Evolutionary conservation across 352 stramenopile species (phyloP), one percentile per base, ranked within the genome.

Genomic region (Elongisporangium prolatum): DNA sequence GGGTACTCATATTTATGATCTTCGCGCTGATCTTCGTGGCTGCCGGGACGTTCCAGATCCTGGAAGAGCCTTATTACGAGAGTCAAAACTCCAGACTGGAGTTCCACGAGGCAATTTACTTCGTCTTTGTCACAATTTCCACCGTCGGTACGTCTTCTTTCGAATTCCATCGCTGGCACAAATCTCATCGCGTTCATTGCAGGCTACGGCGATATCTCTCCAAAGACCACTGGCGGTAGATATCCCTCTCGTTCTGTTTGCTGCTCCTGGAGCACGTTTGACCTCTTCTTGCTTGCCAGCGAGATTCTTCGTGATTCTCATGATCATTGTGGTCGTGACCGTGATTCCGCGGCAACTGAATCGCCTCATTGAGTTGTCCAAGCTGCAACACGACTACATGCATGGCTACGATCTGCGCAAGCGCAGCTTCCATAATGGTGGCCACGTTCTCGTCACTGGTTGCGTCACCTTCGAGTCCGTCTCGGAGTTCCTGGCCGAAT

Each of bases 41-140:
- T 0, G 78, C 78, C 0, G 74, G 78, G 13, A 55, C 83, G 9
- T 75, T 88, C 61, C 78, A 86, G 61, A 72, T 78, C 37, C 63
- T 88, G 5, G 73, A 86, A 28, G 72, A 85, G 57, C 66, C 74
- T 21, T 85, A 82, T 50, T 84, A 85, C 57, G 56, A 56, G 5
- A 64, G 73, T 3, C 60, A 80, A 20, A 50, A 60, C 2, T 50
- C 59, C 3, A 57, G 56, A 28, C 67, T 86, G 28, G n/a, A 80
- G 56, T 86, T 88, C 54, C 78, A 86, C 65, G 63, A 84, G 61
- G 74, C 74, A 16, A 67, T 88, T 53, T 86, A 88, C 57, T 88
- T 86, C 50, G 75, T 88, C 20, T 85, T 88, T 50, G 78, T 86
- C 24, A 88, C 78, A 3, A 65, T 88, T 17, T 75, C 75, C 0